Percentiles rank a stretch among this genome's conserved stretches.
Evolutionary conservation across 1,284 basidiomycete genomes (phyloP).

Genomic region (Leccinum griseonigrum): DNA sequence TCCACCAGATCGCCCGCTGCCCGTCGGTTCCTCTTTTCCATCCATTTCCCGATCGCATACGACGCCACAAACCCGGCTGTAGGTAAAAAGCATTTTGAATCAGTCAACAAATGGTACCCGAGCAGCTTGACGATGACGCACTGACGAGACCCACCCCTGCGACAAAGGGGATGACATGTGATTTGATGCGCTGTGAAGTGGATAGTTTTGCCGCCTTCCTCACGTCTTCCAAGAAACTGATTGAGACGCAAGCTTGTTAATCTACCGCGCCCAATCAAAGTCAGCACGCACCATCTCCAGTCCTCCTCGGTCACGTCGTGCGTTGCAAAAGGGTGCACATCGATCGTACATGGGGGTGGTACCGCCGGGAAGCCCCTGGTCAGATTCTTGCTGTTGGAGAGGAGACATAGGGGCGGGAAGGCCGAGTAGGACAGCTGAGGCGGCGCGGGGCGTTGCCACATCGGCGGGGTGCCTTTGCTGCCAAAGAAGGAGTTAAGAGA

Average conservation of each 20-base stretch:
- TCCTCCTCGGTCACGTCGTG: conserved; percentile 32
- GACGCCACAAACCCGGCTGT: conserved; percentile 26
- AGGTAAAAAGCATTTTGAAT: background rate
- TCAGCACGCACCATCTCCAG: conserved; percentile 28
- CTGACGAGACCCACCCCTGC: conserved; percentile 23
- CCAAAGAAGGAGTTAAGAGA: conserved; percentile 28
- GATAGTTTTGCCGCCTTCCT: conserved; percentile 27
- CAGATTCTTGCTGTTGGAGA: conserved; percentile 26
- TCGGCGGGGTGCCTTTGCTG: conserved; percentile 21
- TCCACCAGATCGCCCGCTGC: conserved; percentile 34
- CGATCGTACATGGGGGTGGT: conserved; percentile 28
- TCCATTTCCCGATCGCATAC: conserved; percentile 21
- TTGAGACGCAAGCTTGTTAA: background rate
- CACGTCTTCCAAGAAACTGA: conserved; percentile 23
- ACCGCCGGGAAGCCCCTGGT: conserved; percentile 27
- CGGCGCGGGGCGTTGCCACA: conserved; percentile 26
- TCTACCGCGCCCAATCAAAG: background rate
- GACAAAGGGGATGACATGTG: conserved; percentile 24
- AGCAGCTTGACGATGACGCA: background rate
- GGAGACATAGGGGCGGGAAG: conserved; percentile 31
- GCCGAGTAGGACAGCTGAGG: conserved; percentile 15
- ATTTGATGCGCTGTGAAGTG: conserved; percentile 27
- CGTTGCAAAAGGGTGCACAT: conserved; percentile 29
- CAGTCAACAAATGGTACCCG: background rate
- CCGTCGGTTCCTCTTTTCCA: conserved; percentile 25